Base-by-base conservation (phyloP, 2,329 filamentous ascomycete genomes). In the Teratosphaeria gauchensis region DNA sequence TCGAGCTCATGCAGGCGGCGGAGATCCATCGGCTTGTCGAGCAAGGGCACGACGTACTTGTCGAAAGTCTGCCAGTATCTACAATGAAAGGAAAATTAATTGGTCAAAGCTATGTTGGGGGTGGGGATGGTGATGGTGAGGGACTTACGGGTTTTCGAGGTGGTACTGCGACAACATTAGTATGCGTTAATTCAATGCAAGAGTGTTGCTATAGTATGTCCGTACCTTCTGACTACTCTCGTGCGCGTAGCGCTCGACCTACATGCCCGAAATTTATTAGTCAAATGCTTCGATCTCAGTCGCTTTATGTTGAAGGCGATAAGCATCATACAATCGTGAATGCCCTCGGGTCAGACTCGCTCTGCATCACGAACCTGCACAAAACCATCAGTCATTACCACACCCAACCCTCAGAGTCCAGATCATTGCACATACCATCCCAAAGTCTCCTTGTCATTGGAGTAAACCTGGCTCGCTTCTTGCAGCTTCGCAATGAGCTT, bases 361-460 rank as follows among this genome's bases (percentile, higher is more conserved):
- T 84, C 76, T 90, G 87, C 87, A 90, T 90, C 62, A 90, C 87
- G 73, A 88, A 84, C 87, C 87, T 90, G 48, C 12, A 28, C 16
- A 4, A 32, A 12, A 53, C 28, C 4, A 56, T 56, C 46, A 55
- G 35, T 51, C 11, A 31, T 7, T 11, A 3, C 32, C 21, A 48
- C 8, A 48, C 14, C 16, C n/a, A n/a, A n/a, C n/a, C n/a, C n/a
- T n/a, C n/a, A n/a, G n/a, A n/a, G n/a, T n/a, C n/a, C n/a, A n/a
- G n/a, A n/a, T n/a, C n/a, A n/a, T 55, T 9, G 21, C 6, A 56
- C 64, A 54, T 53, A 73, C 71, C 71, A 73, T 53, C 68, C 67
- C 46, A 78, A 63, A 51, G 73, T 89, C 77, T 90, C 87, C 69
- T 82, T 83, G 75, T 90, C 87, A 63, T 87, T 78, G 63, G 80